Base-by-base conservation (phyloP, 345 rosid genomes). In the Alliaria petiolata region DNA sequence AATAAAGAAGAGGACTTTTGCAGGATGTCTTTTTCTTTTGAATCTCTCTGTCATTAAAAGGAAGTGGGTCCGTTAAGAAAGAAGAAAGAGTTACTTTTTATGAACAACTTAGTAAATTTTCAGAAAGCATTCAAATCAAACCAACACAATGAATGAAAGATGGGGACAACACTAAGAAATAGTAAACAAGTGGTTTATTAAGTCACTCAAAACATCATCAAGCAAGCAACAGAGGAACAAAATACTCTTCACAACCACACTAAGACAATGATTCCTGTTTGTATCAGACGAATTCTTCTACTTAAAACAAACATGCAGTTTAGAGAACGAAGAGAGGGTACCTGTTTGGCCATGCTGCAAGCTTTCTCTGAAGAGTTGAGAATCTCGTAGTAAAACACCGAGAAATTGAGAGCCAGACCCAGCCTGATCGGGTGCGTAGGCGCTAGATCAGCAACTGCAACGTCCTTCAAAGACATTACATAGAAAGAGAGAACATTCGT, bases 321-420 rank as follows among this genome's bases (percentile, higher is more conserved):
- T 0, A 15, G 9, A 34, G 57, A 33, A 46, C 0, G 22, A 55
- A 54, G 53, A 36, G 54, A 19, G 43, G 16, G 19, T 36, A 86
- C 91, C 89, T 87, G 89, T 77, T 87, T 87, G 54, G 91, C 91
- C 79, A 87, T 87, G 76, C 69, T 87, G 75, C 91, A 86, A 70
- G 91, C 91, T 62, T 80, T 84, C 70, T 86, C 91, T 1, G 91
- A 83, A 52, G 91, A 86, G 49, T 84, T 86, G 76, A 86, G 78
- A 57, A 86, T 86, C 83, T 86, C 89, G 26, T 86, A 86, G 78
- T 86, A 86, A 74, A 86, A 86, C 66, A 86, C 91, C 0, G 91
- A 86, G 81, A 86, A 86, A 78, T 86, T 86, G 42, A 86, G 80
- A 17, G 92, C 92, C 56, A 87, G 59, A 53, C 92, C 92, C 43